A percentile compares a stretch with the other conserved stretches of the same genome.
Evolutionary conservation across 2,329 filamentous ascomycete genomes (phyloP).

Genomic region (Hypoxylon sp.): DNA sequence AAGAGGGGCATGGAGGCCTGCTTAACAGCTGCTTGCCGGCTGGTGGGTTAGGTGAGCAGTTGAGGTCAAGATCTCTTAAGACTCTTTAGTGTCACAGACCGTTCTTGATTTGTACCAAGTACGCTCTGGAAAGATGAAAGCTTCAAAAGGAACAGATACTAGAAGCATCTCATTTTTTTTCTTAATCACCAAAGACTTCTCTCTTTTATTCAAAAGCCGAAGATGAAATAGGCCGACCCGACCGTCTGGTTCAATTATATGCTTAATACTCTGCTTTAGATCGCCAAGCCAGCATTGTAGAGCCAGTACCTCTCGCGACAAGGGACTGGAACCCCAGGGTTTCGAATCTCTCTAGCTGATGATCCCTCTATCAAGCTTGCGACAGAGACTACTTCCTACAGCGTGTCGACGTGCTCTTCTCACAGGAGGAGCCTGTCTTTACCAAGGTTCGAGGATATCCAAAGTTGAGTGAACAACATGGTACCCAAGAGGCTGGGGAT

Average conservation of each 20-base stretch:
- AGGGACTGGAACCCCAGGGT: too few species aligned
- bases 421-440: too few species aligned
- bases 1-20: conserved; percentile 35
- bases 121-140: too few species aligned
- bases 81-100: background rate
- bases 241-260: conserved; percentile 17
- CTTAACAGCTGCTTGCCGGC: conserved; percentile 29
- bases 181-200: background rate
- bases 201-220: background rate
- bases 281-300: conserved; percentile 11
- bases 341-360: too few species aligned
- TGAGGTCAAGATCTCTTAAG: background rate
- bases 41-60: conserved; percentile 4
- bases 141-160: background rate
- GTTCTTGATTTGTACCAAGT: too few species aligned
- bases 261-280: conserved; percentile 6
- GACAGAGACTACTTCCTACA: too few species aligned
- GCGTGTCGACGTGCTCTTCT: too few species aligned
- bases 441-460: too few species aligned
- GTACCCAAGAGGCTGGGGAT: too few species aligned
- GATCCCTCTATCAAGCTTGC: too few species aligned
- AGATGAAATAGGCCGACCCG: conserved; percentile 15
- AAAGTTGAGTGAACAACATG: too few species aligned
- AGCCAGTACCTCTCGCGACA: too few species aligned
- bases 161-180: background rate